A percentile compares a stretch with the other conserved stretches of the same genome.
Evolutionary conservation across 352 stramenopile species (phyloP).

Genomic region (Pythium aquatile): DNA sequence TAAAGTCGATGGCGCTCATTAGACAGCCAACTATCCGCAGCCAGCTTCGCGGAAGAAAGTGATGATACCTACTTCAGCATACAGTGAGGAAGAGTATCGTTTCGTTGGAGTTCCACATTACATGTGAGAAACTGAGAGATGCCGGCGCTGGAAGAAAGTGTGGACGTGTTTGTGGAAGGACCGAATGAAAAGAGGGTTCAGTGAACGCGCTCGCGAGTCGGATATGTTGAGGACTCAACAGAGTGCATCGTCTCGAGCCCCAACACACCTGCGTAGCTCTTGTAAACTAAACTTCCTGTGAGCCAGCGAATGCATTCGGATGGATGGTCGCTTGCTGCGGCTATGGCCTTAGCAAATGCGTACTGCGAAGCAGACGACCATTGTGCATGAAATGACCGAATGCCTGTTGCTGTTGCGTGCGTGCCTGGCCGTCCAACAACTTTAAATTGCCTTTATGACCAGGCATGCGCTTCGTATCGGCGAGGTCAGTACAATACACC

Average conservation of each 20-base stretch:
- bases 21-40: too few species aligned
- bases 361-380: too few species aligned
- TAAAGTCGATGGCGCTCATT: too few species aligned
- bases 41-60: too few species aligned
- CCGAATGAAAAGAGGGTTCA: background rate
- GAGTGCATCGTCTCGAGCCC: background rate
- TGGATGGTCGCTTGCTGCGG: background rate
- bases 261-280: background rate
- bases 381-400: too few species aligned
- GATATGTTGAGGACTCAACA: constrained; percentile 1
- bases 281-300: background rate
- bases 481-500: background rate
- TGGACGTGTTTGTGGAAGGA: background rate
- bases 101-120: too few species aligned
- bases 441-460: too few species aligned
- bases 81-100: too few species aligned
- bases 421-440: too few species aligned
- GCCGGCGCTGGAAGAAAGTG: background rate
- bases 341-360: background rate
- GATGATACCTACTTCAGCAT: too few species aligned
- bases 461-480: too few species aligned
- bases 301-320: background rate
- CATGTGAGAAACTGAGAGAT: background rate
- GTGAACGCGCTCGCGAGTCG: background rate
- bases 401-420: too few species aligned